These are phyloP conservation scores for Brasenia schreberi DNA, from an alignment of 164 flowering plant species.

Conservation along the genomic window DNA sequence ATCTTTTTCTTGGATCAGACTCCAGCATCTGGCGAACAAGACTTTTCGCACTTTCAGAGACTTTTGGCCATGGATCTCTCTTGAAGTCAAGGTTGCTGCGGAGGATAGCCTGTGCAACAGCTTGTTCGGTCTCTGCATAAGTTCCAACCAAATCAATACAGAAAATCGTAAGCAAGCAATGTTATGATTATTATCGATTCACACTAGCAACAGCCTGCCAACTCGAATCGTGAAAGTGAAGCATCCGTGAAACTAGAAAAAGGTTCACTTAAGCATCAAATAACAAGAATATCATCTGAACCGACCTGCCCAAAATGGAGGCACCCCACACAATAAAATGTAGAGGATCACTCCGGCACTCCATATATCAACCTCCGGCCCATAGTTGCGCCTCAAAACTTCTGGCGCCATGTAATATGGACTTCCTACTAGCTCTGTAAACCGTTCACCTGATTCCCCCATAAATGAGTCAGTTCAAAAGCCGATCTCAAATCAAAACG, in stretches of 20 bases:
- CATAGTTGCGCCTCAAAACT: constrained; percentile 86
- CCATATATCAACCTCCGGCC: constrained; percentile 87
- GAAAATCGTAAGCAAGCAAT: neutral
- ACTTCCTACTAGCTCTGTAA: constrained; percentile 93
- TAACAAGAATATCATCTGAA: neutral
- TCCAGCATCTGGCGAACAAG: constrained; percentile 90
- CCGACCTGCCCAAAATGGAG: constrained; percentile 88
- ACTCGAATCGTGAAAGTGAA: too few relatives aligned
- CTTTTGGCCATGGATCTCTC: constrained; percentile 98
- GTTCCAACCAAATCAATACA: constrained; percentile 1
- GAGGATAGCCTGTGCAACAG: constrained; percentile 90
- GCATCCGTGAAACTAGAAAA: neutral
- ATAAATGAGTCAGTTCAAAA: neutral
- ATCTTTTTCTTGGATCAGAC: constrained; percentile 65
- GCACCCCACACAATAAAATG: constrained; percentile 81
- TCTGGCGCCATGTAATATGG: constrained; percentile 99
- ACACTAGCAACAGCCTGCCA: neutral
- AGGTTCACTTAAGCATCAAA: neutral
- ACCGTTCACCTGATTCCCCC: constrained; percentile 14
- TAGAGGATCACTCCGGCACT: constrained; percentile 81
- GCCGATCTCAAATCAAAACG: too few relatives aligned
- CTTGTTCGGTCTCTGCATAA: constrained; percentile 77
- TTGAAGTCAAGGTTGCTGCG: constrained; percentile 79
- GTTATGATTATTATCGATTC: neutral
- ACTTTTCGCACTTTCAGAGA: constrained; percentile 82